These are phyloP conservation scores for Pleochaeta shiraiana DNA, from an alignment of 2,329 filamentous ascomycete species.

Conservation along the genomic window DNA sequence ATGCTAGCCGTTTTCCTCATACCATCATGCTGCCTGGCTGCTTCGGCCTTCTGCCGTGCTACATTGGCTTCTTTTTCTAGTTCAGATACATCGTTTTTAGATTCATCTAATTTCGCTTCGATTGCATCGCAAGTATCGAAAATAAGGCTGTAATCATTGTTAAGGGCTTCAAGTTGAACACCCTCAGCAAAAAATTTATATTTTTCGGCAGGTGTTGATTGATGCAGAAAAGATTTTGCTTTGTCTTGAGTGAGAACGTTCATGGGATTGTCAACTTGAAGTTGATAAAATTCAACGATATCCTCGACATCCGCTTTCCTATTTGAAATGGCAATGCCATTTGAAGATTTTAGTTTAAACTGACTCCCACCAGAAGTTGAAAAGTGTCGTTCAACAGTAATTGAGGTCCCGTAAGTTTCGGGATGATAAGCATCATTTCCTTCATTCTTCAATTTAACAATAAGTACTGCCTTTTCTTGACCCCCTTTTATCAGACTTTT, in stretches of 20 bases:
- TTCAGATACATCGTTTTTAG: conserved; percentile 37
- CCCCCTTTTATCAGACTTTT: conserved; percentile 87
- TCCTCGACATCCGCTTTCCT: conserved; percentile 80
- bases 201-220: conserved; percentile 61
- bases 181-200: conserved; percentile 95
- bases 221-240: conserved; percentile 78
- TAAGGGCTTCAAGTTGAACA: conserved; percentile 78
- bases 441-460: conserved; percentile 78
- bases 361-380: conserved; percentile 49
- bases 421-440: conserved; percentile 68
- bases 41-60: conserved; percentile 40
- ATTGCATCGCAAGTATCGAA: conserved; percentile 58
- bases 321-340: conserved; percentile 49
- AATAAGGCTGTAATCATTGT: conserved; percentile 74
- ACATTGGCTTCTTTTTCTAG: conserved; percentile 36
- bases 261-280: conserved; percentile 94
- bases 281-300: conserved; percentile 75
- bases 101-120: conserved; percentile 36
- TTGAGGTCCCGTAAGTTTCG: conserved; percentile 62
- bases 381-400: conserved; percentile 84
- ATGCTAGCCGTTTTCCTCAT: conserved; percentile 38
- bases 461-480: conserved; percentile 49
- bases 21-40: conserved; percentile 41
- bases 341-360: conserved; percentile 67
- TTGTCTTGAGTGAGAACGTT: conserved; percentile 92